Evolutionary conservation across 2,329 filamentous ascomycete species (phyloP), one percentile per base, ranked within the genome.

Genomic region (Cucurbitaria berberidis): DNA sequence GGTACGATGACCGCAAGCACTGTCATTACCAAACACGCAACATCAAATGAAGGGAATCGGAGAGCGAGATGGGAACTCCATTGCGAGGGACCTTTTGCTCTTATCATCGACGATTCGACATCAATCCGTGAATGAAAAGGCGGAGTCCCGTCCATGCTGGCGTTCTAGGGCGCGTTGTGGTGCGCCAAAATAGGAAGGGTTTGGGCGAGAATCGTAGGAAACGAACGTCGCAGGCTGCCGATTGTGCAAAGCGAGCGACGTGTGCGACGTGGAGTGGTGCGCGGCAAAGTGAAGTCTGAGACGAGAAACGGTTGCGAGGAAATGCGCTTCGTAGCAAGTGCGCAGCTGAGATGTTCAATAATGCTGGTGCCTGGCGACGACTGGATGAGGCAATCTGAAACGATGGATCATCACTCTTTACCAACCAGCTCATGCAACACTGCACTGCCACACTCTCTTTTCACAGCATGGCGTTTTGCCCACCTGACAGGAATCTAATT

Each of bases 1-100:
- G 60, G 55, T 8, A 59, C 34, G 38, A 62, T 19, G 2, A 62
- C 10, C 2, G 58, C 57, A 8, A 62, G n/a, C 13, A 62, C 24
- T 6, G 58, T 51, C 15, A 16, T 27, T 18, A 22, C 40, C 13
- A 26, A 19, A 3, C 26, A 9, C 15, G 13, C 39, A 27, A 11
- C 24, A 41, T 5, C 24, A 21, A 29, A 3, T 16, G 21, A 26
- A 18, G 22, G n/a, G 13, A 16, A 11, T 10, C 22, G 11, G 21
- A 26, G 29, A 42, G 24, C 15, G 40, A 29, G 26, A 29, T 42
- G 24, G 10, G 24, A 42, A 16, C 15, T 5, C 40, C 40, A 42
- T 29, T 16, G 9, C 16, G 40, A 42, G 13, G 40, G 5, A 29
- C 13, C 22, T 26, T 2, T 10, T 16, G 15, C 40, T 42, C 24